Percentiles rank a stretch among this genome's conserved stretches.
Evolutionary conservation across 139 green algal genomes (phyloP).

Genomic region (Volvox reticuliferus): DNA sequence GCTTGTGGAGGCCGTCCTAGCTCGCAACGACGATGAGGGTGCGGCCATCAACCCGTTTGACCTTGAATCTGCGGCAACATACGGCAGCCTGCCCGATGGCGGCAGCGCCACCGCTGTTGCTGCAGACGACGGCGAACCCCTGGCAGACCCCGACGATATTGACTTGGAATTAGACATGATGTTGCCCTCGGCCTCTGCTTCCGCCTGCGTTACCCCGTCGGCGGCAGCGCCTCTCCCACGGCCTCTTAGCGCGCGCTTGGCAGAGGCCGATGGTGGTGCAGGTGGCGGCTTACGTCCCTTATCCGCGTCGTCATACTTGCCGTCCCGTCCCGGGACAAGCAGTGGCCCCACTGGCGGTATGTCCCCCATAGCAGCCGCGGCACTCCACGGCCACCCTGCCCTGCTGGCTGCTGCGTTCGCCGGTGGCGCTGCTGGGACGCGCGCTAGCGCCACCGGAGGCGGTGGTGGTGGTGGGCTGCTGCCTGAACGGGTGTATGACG

Average conservation of each 20-base stretch:
- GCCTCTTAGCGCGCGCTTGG: not conserved
- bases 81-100: not conserved
- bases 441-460: not conserved
- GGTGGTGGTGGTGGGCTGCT: slow-evolving; percentile 20
- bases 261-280: not conserved
- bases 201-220: slow-evolving; percentile 21
- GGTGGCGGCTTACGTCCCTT: not conserved
- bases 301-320: slow-evolving; percentile 9
- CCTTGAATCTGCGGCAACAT: slow-evolving; percentile 9
- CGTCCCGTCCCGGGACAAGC: slow-evolving; percentile 25
- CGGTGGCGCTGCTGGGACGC: not conserved
- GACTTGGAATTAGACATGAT: slow-evolving; percentile 33
- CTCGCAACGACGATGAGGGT: slow-evolving; percentile 16
- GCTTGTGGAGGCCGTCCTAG: slow-evolving; percentile 28
- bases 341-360: not conserved
- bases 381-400: slow-evolving; percentile 20
- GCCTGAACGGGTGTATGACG: slow-evolving; percentile 20
- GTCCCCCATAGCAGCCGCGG: slow-evolving; percentile 1
- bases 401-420: not conserved
- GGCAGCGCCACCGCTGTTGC: not conserved
- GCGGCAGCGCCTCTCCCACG: not conserved
- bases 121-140: not conserved
- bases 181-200: slow-evolving; percentile 19
- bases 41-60: slow-evolving; percentile 36
- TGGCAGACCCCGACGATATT: not conserved